Conservation (phyloP, 2,329 filamentous ascomycete species). For the Cercospora sp. region DNA sequence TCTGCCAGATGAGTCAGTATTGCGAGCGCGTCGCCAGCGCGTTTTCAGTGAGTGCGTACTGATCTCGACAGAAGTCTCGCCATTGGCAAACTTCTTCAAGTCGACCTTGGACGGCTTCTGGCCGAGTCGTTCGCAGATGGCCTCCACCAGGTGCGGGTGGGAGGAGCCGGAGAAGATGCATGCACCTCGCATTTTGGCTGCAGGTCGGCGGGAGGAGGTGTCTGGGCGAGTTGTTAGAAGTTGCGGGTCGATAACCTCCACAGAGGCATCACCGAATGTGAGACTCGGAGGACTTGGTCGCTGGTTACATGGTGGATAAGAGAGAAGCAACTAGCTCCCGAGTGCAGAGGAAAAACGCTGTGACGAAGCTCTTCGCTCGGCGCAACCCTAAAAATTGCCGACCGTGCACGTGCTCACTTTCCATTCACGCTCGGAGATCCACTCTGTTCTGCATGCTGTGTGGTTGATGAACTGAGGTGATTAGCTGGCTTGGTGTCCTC, state of each 20-base stretch:
- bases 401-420: slow-evolving; percentile 10
- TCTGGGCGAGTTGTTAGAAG: neutral
- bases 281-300: slow-evolving; percentile 4
- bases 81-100: slow-evolving; percentile 67
- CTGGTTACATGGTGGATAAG: slow-evolving; percentile 19
- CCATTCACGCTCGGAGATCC: neutral
- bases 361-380: neutral
- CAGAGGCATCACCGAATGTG: slow-evolving; percentile 27
- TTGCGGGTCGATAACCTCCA: slow-evolving; percentile 26
- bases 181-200: slow-evolving; percentile 60
- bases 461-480: neutral
- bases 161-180: slow-evolving; percentile 68
- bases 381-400: neutral
- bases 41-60: slow-evolving; percentile 42
- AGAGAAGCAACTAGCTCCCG: neutral
- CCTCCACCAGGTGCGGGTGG: slow-evolving; percentile 63
- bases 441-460: neutral
- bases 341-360: slow-evolving; percentile 9
- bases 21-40: neutral
- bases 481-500: neutral
- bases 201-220: neutral
- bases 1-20: slow-evolving; percentile 40
- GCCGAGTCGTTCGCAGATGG: slow-evolving; percentile 66
- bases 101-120: slow-evolving; percentile 60
- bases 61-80: slow-evolving; percentile 69